A percentile compares a stretch with the other conserved stretches of the same genome.
These are phyloP conservation scores for Clitopilus passeckerianus DNA, from an alignment of 768 basidiomycete species.

Conservation along the genomic window DNA sequence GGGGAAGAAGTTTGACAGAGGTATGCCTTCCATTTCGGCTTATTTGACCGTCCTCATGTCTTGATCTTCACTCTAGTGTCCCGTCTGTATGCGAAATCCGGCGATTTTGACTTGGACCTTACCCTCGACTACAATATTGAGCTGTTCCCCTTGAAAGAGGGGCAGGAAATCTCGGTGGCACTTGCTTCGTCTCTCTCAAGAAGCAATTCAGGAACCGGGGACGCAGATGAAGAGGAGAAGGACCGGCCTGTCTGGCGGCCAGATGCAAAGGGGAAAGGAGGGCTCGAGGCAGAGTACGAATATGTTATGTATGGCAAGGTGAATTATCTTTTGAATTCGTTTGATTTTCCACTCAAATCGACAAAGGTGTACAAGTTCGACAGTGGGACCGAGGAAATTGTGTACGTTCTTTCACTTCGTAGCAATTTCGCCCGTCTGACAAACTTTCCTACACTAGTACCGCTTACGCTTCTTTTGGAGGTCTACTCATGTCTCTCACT, in stretches of 20 bases:
- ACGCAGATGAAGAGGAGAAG: conserved; percentile 63
- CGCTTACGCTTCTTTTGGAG: conserved; percentile 95
- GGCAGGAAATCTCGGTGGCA: conserved; percentile 78
- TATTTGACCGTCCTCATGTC: background rate
- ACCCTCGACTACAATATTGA: conserved; percentile 95
- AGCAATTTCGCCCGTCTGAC: background rate
- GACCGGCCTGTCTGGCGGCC: conserved; percentile 82
- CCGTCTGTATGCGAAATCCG: conserved; percentile 82
- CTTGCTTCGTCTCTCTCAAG: conserved; percentile 77
- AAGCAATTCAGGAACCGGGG: conserved; percentile 39
- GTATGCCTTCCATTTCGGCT: conserved; percentile 30
- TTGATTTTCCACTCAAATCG: background rate
- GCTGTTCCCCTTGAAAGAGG: conserved; percentile 67
- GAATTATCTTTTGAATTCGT: conserved; percentile 10
- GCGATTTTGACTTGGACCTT: conserved; percentile 89
- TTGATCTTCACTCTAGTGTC: conserved; percentile 56
- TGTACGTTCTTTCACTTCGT: conserved; percentile 59
- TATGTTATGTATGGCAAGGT: conserved; percentile 99
- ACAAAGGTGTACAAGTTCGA: conserved; percentile 94
- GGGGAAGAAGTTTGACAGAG: conserved; percentile 97
- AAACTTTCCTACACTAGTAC: conserved; percentile 50
- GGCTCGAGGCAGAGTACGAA: conserved; percentile 92
- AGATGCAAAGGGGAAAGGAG: conserved; percentile 74
- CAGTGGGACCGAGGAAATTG: conserved; percentile 74
- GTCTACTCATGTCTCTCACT: conserved; percentile 88